Evolutionary conservation across 1,139 yeast genomes (phyloP), one percentile per base, ranked within the genome.

Genomic region (Candida pseudoviswanathii): DNA sequence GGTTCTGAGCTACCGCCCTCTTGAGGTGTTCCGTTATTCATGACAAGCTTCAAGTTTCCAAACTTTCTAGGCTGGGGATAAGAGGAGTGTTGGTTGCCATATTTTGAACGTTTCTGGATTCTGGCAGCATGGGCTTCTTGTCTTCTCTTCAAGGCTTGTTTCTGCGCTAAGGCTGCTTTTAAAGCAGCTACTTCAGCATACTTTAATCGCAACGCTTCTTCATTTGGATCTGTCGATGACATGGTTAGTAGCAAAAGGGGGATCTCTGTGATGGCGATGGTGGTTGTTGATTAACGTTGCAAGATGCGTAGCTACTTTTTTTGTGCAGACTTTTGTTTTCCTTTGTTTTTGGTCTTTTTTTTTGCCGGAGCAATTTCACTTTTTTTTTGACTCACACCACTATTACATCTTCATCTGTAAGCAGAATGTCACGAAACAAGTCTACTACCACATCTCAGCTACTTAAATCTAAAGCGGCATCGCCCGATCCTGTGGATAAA

Each of bases 371-470:
- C n/a, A 6, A 33, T 33, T 10, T 22, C 24, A 8, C 9, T 34
- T 37, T 37, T 37, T 8, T 22, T 21, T 24, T 22, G 40, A 43
- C 16, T 34, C 39, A 33, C 32, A 22, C 9, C 22, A 30, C 26
- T 11, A 41, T 4, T 9, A n/a, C 10, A 16, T 9, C 40, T 36
- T 11, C 9, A 2, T 5, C 26, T 24, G 25, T 24, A 9, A n/a
- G 3, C 11, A 25, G 11, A 24, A 48, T 49, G 52, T 46, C 52
- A 7, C 30, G 29, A 25, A 65, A 58, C 26, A 54, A 60, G 1
- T 62, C 73, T 1, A 62, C 58, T 7, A 71, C 75, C 1, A 73
- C 77, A 0, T 75, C 81, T 0, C 73, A 75, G 46, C 58, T 77
- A 26, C 53, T 75, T 3, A 73, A 68, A 26, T 34, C 53, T 8